These are phyloP conservation scores for Aspergillus sparsus DNA, from an alignment of 495 filamentous ascomycete genomes.

Conservation along the genomic window DNA sequence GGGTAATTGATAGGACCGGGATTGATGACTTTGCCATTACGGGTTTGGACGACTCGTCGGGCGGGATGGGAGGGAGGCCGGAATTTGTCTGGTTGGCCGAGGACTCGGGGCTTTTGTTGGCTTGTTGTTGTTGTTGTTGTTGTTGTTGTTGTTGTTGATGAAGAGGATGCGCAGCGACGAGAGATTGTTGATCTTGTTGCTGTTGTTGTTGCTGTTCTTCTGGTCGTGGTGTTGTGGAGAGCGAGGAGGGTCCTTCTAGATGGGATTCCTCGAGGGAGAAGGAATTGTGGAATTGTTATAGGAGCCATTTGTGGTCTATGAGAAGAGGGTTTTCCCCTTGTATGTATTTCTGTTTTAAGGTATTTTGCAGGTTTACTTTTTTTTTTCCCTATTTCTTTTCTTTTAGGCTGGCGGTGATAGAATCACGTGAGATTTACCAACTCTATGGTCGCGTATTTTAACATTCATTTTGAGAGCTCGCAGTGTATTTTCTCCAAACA, in stretches of 20 bases:
- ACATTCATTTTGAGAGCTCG: background rate
- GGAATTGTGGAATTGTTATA: conserved; percentile 41
- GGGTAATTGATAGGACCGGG: conserved; percentile 60
- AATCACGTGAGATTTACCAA: conserved; percentile 9
- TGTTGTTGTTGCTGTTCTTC: too few species aligned
- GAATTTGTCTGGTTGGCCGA: conserved; percentile 80
- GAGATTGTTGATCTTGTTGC: too few species aligned
- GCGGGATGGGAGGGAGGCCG: conserved; percentile 81
- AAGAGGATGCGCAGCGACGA: conserved; percentile 32
- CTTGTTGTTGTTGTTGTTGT: conserved; percentile 16
- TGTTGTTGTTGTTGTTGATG: too few species aligned
- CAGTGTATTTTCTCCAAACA: background rate
- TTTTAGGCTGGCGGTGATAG: background rate
- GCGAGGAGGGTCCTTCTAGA: conserved; percentile 33
- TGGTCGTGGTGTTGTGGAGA: conserved; percentile 23
- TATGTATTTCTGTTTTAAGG: too few species aligned
- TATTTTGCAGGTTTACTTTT: background rate
- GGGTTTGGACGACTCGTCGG: conserved; percentile 48
- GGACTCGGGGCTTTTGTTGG: conserved; percentile 55
- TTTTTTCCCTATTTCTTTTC: background rate
- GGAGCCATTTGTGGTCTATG: conserved; percentile 28
- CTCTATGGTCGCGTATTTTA: background rate
- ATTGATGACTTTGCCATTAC: conserved; percentile 30
- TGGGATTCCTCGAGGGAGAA: conserved; percentile 45
- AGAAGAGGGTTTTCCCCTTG: too few species aligned